Evolutionary conservation across 202 grass and related monocot species (phyloP).

Genomic region (Brachypodium distachyon): DNA sequence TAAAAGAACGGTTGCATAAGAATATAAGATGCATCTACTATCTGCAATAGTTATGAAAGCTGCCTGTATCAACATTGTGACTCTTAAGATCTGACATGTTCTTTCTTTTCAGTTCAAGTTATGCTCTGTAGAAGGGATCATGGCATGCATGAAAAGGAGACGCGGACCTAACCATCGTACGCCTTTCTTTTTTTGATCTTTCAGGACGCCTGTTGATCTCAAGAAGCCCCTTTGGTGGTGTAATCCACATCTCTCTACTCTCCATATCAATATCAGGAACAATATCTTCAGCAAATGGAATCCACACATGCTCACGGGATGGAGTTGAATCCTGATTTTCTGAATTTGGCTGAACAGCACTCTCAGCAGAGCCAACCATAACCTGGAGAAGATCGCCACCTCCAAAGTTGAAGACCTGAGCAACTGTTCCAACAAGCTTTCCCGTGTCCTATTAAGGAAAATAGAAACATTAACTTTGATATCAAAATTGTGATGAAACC

Average conservation of each 20-base stretch:
- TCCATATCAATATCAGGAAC: conserved; percentile 79
- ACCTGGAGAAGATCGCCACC: conserved; percentile 82
- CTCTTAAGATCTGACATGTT: background rate
- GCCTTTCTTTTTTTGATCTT: conserved; percentile 87
- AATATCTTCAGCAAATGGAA: conserved; percentile 93
- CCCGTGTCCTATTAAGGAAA: conserved; percentile 54
- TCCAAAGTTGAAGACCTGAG: conserved; percentile 66
- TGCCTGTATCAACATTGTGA: background rate
- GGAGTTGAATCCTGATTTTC: conserved; percentile 29
- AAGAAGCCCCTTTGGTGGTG: conserved; percentile 89
- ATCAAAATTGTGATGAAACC: background rate
- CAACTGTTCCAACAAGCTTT: conserved; percentile 65
- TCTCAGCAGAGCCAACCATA: conserved; percentile 24
- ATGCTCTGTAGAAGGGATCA: conserved; percentile 3
- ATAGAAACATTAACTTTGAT: background rate
- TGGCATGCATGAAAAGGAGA: conserved; percentile 34
- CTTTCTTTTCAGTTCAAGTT: conserved; percentile 3
- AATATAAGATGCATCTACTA: background rate
- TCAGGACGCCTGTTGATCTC: conserved; percentile 76
- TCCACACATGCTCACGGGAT: conserved; percentile 52
- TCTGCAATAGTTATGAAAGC: background rate
- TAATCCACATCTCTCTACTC: conserved; percentile 76
- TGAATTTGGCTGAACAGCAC: conserved; percentile 2
- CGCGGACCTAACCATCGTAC: conserved; percentile 84
- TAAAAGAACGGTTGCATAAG: background rate